phyloP scores from a whole-genome alignment of 495 filamentous ascomycete species.

The Staphylotrichum tortipilum region DNA sequence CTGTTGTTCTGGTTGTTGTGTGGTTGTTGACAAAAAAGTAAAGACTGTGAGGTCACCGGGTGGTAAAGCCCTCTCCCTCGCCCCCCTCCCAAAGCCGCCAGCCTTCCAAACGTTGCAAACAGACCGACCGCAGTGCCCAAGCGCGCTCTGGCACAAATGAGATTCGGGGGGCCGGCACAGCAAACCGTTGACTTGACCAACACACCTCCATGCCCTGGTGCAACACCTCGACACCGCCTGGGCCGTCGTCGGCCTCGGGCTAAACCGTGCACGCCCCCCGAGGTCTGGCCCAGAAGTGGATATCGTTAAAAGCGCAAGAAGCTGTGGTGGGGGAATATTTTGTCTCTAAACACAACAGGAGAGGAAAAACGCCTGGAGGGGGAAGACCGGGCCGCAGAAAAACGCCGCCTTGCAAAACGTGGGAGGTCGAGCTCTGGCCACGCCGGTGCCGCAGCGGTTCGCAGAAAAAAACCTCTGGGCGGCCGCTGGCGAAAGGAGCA shows the following conservation, averaged over 20 bases:
- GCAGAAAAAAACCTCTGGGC: constrained; percentile 7
- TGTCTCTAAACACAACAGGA: constrained; percentile 28
- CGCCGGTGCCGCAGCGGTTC: too few species aligned
- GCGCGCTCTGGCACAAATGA: too few species aligned
- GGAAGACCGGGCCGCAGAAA: constrained; percentile 21
- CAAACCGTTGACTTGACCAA: too few species aligned
- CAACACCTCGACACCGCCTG: constrained; percentile 2
- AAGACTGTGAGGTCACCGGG: neutral
- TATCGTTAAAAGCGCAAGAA: constrained; percentile 24
- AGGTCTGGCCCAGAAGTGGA: constrained; percentile 16
- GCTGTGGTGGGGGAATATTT: constrained; percentile 30
- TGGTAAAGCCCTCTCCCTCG: too few species aligned
- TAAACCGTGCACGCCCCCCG: constrained; percentile 23
- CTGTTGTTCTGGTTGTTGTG: too few species aligned
- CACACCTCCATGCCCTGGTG: neutral
- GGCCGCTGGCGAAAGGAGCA: neutral
- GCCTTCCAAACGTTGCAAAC: too few species aligned
- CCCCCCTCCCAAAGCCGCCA: too few species aligned
- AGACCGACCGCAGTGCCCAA: too few species aligned
- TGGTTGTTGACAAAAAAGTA: neutral
- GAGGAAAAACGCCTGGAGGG: constrained; percentile 33
- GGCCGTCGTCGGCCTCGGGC: constrained; percentile 7
- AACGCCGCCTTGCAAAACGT: constrained; percentile 12
- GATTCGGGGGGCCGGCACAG: too few species aligned
- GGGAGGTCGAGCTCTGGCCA: constrained; percentile 10